These are phyloP conservation scores for Botrytis paeoniae DNA, from an alignment of 2,329 filamentous ascomycete genomes.

Conservation along the genomic window DNA sequence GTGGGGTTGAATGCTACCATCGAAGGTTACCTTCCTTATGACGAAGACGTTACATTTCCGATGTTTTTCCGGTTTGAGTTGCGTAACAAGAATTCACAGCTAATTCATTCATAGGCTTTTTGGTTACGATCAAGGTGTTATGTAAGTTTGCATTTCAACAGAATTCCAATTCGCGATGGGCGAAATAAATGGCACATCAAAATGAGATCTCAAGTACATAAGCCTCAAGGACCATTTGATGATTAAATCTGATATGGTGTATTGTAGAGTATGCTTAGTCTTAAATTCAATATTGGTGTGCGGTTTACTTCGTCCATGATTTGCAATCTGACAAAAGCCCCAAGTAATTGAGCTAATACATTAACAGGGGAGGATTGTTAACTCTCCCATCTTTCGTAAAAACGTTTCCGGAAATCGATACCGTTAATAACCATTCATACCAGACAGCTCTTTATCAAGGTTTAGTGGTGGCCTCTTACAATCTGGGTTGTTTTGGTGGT, in stretches of 20 bases:
- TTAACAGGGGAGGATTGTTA: constrained; percentile 48
- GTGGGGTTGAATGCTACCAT: neutral
- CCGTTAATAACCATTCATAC: constrained; percentile 10
- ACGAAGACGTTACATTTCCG: neutral
- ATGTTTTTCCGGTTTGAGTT: constrained; percentile 2
- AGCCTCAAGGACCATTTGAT: neutral
- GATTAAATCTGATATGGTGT: neutral
- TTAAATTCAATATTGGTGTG: neutral
- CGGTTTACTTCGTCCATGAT: neutral
- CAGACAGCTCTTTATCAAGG: constrained; percentile 18
- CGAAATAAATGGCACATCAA: neutral
- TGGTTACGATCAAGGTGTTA: constrained; percentile 45
- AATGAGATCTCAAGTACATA: neutral
- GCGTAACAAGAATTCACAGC: neutral
- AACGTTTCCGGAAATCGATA: constrained; percentile 23
- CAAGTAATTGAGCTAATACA: constrained; percentile 21
- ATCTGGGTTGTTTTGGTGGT: constrained; percentile 48
- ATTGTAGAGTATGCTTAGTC: neutral
- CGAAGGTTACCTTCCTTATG: neutral
- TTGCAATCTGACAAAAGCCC: neutral
- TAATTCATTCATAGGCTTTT: constrained; percentile 37
- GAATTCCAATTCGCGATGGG: neutral
- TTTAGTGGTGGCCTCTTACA: constrained; percentile 35
- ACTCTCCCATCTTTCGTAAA: constrained; percentile 31
- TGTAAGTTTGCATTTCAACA: neutral